Conservation (phyloP, 139 green algal genomes). For the Tetraselmis striata region DNA sequence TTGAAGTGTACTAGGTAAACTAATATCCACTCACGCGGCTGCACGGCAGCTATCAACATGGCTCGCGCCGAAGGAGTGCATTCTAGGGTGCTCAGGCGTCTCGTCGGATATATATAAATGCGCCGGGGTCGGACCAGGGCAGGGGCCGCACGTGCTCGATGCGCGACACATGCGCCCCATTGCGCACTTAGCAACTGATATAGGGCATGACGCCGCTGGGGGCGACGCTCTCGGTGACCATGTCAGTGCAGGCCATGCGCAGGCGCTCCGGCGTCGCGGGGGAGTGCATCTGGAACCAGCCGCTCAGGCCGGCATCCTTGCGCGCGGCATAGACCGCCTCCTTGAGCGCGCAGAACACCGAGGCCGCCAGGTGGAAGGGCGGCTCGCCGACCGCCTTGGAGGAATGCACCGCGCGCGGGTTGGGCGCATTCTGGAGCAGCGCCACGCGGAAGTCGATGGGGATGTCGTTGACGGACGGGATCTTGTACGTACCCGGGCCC, state of each 20-base stretch:
- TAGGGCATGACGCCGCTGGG: not conserved
- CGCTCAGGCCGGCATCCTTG: slow-evolving; percentile 30
- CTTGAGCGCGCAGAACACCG: slow-evolving; percentile 88
- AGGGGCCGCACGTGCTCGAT: too few species aligned
- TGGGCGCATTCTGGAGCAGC: slow-evolving; percentile 74
- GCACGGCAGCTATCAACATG: too few species aligned
- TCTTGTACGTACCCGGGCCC: slow-evolving; percentile 86
- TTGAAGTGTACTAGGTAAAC: too few species aligned
- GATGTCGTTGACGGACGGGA: slow-evolving; percentile 93
- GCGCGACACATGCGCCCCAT: too few species aligned
- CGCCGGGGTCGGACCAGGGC: too few species aligned
- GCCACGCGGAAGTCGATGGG: slow-evolving; percentile 85
- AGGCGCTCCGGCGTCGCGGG: slow-evolving; percentile 89
- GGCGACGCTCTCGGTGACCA: not conserved
- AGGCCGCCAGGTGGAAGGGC: slow-evolving; percentile 82
- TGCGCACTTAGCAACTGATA: not conserved
- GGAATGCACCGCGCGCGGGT: slow-evolving; percentile 73
- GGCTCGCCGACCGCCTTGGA: slow-evolving; percentile 95
- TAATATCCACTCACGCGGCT: too few species aligned
- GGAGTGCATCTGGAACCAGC: slow-evolving; percentile 72
- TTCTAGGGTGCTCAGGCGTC: too few species aligned
- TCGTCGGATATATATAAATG: too few species aligned
- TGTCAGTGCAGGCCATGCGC: slow-evolving; percentile 62
- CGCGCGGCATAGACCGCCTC: slow-evolving; percentile 72
- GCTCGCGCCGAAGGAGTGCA: too few species aligned